Conservation (phyloP, 805 yeast species). For the Lipomyces oligophaga region DNA sequence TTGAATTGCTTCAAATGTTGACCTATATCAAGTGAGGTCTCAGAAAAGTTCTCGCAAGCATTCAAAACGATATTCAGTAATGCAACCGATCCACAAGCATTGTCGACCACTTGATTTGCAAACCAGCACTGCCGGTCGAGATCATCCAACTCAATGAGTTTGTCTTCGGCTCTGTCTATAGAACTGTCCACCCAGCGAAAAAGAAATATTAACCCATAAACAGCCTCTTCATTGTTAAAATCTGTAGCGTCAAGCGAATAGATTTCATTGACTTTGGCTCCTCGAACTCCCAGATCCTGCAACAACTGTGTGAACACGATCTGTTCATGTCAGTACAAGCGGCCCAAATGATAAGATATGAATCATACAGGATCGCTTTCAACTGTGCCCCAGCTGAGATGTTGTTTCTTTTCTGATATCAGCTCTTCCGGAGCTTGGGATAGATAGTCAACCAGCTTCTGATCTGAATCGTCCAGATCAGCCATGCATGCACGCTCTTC, state of each 20-base stretch:
- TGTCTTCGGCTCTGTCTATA: background rate
- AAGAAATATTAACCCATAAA: slow-evolving; percentile 18
- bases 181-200: slow-evolving; percentile 17
- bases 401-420: slow-evolving; percentile 5
- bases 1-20: slow-evolving; percentile 7
- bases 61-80: slow-evolving; percentile 20
- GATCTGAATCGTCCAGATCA: background rate
- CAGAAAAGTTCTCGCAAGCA: background rate
- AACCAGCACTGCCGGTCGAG: slow-evolving; percentile 10
- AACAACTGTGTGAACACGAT: slow-evolving; percentile 12
- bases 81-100: slow-evolving; percentile 24
- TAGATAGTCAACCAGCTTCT: slow-evolving; percentile 4
- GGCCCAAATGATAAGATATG: background rate
- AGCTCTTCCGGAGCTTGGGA: slow-evolving; percentile 7
- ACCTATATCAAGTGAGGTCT: slow-evolving; percentile 7
- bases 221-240: background rate
- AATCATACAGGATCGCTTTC: slow-evolving; percentile 24
- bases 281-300: slow-evolving; percentile 16
- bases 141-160: background rate
- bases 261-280: slow-evolving; percentile 13
- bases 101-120: slow-evolving; percentile 21
- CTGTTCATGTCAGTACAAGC: background rate
- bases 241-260: slow-evolving; percentile 16
- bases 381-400: slow-evolving; percentile 19
- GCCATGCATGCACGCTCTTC: too few relatives aligned